Evolutionary conservation across 202 grass and related monocot genomes (phyloP).

Genomic region (Panicum hallii): DNA sequence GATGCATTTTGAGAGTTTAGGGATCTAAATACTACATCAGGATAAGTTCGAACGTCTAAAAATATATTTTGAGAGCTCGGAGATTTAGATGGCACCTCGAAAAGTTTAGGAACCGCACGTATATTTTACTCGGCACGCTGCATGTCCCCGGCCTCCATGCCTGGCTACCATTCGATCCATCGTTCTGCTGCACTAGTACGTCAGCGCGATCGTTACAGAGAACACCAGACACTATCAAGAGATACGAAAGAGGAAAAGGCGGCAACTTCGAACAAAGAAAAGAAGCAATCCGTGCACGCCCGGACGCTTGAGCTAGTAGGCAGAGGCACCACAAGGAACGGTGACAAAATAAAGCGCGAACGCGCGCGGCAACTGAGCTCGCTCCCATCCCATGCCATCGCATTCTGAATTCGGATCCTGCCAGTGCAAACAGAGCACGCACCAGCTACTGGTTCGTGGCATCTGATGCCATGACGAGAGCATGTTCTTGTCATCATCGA

Average conservation of each 20-base stretch:
- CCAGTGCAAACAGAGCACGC: conserved; percentile 55
- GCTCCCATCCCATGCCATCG: conserved; percentile 35
- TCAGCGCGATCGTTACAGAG: conserved; percentile 50
- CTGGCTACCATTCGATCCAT: too few relatives aligned
- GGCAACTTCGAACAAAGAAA: conserved; percentile 36
- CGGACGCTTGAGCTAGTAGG: not conserved
- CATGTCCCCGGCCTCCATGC: too few relatives aligned
- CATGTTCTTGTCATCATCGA: not conserved
- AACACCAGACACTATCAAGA: conserved; percentile 37
- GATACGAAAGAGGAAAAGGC: conserved; percentile 27
- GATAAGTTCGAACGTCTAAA: too few relatives aligned
- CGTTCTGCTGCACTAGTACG: not conserved
- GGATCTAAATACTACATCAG: too few relatives aligned
- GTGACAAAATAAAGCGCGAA: conserved; percentile 16
- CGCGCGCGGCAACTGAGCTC: conserved; percentile 17
- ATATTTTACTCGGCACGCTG: too few relatives aligned
- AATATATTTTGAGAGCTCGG: too few relatives aligned
- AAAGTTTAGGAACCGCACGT: too few relatives aligned
- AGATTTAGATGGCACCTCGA: too few relatives aligned
- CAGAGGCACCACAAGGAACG: not conserved
- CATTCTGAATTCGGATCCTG: conserved; percentile 37
- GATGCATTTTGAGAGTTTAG: too few relatives aligned
- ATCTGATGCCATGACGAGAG: conserved; percentile 31
- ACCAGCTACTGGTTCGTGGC: conserved; percentile 31
- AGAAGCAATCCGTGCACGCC: conserved; percentile 44